Conservation (phyloP, 2,329 filamentous ascomycete species). For the Ilyonectria sp. region DNA sequence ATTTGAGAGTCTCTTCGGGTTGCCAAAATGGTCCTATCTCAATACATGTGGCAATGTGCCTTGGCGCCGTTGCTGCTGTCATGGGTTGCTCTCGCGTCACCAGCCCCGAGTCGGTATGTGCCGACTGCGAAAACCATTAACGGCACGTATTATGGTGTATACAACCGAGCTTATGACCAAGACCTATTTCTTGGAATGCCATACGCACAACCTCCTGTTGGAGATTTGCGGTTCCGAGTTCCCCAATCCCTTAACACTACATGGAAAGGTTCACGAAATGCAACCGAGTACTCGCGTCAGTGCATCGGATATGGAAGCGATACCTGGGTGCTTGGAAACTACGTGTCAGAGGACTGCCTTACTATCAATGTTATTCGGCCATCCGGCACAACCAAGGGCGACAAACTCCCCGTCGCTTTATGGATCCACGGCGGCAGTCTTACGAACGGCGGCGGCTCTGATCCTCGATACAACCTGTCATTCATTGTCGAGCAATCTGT, state of each 20-base stretch:
- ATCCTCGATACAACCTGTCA: conserved; percentile 71
- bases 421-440: conserved; percentile 55
- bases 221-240: conserved; percentile 17
- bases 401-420: conserved; percentile 32
- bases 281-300: conserved; percentile 2
- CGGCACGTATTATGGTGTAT: conserved; percentile 16
- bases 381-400: conserved; percentile 34
- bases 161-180: conserved; percentile 7
- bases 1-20: not conserved
- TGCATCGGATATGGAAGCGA: conserved; percentile 24
- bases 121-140: conserved; percentile 14
- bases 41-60: not conserved
- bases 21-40: not conserved
- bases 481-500: conserved; percentile 64
- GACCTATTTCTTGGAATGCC: conserved; percentile 20
- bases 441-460: conserved; percentile 55
- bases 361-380: conserved; percentile 51
- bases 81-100: not conserved
- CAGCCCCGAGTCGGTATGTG: not conserved
- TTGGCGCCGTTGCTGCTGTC: not conserved
- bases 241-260: conserved; percentile 21
- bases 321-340: conserved; percentile 6
- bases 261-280: conserved; percentile 7
- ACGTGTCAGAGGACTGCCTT: conserved; percentile 48
- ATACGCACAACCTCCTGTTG: conserved; percentile 16